Base-by-base conservation (phyloP, 306 rosid genomes). In the Prinsepia uniflora region DNA sequence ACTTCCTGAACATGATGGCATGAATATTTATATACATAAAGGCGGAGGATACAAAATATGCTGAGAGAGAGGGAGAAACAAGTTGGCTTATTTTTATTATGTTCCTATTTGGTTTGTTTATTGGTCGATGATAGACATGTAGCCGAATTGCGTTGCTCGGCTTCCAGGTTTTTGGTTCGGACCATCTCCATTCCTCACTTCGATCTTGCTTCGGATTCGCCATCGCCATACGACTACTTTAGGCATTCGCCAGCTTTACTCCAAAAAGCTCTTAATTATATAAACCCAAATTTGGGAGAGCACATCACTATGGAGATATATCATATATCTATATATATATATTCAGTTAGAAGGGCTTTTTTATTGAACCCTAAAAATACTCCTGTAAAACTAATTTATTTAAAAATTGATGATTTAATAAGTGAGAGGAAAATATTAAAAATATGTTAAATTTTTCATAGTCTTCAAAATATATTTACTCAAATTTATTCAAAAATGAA, bases 21-120 rank as follows among this genome's bases (percentile, higher is more conserved):
- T 59, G 46, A 65, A 48, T 43, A 66, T 17, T 46, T 13, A 70
- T 4, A 40, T 20, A 20, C 20, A 13, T 8, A 0, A 67, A 8
- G 17, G 80, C 84, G 78, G 68, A 46, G 77, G 6, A 75, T 72
- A 59, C 80, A 10, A 80, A 70, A 75, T 41, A 65, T 70, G 71
- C 70, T 18, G 65, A 55, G 72, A 4, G 72, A 74, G 56, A 4
- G 72, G 69, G 56, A 71, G 18, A 61, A 1, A 30, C 36, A 22
- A 46, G 15, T 40, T 22, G 7, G 12, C 8, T 13, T 59, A 7
- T 7, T 5, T 48, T 20, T 12, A 24, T 24, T 24, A 24, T 24
- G 30, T n/a, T 6, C 7, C 30, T 44, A 3, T 39, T 43, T 14
- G 24, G 55, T 67, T 52, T 63, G 42, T 53, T 48, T n/a, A 36